Evolutionary conservation across 2,329 filamentous ascomycete genomes (phyloP).

Genomic region (Aspergillus aculeatus): DNA sequence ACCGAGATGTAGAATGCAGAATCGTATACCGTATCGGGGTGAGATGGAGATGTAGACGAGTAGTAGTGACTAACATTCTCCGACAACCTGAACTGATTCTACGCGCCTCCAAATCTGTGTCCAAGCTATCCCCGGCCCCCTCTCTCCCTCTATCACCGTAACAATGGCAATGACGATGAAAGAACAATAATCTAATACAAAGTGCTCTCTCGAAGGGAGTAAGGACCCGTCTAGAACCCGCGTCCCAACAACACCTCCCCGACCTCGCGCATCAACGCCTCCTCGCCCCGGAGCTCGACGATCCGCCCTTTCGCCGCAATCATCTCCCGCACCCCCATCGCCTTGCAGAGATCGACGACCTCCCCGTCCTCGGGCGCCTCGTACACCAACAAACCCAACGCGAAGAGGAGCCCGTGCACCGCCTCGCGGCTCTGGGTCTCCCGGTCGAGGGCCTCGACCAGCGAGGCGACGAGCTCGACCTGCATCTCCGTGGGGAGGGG

Average conservation of each 20-base stretch:
- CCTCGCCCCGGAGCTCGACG: slow-evolving; percentile 36
- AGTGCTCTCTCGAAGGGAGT: too few species aligned
- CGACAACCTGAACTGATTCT: too few species aligned
- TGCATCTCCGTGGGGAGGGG: slow-evolving; percentile 67
- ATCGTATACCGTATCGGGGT: too few species aligned
- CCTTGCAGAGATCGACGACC: slow-evolving; percentile 73
- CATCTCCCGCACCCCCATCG: slow-evolving; percentile 71
- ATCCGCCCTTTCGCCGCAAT: slow-evolving; percentile 51
- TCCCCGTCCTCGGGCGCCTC: slow-evolving; percentile 68
- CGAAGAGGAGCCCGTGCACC: slow-evolving; percentile 71
- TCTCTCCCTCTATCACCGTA: too few species aligned
- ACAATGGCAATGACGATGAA: too few species aligned
- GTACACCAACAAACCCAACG: slow-evolving; percentile 74
- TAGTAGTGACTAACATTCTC: too few species aligned
- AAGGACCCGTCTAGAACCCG: slow-evolving; percentile 23
- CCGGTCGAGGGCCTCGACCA: slow-evolving; percentile 69
- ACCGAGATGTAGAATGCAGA: too few species aligned
- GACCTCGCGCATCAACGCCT: slow-evolving; percentile 57
- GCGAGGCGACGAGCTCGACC: slow-evolving; percentile 75
- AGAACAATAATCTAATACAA: too few species aligned
- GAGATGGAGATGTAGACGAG: too few species aligned
- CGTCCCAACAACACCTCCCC: slow-evolving; percentile 46
- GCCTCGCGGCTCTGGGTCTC: slow-evolving; percentile 63
- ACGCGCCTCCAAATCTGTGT: too few species aligned
- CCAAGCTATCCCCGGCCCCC: too few species aligned